Base-by-base conservation (phyloP, 768 basidiomycete genomes). In the Termitomyces sp. region DNA sequence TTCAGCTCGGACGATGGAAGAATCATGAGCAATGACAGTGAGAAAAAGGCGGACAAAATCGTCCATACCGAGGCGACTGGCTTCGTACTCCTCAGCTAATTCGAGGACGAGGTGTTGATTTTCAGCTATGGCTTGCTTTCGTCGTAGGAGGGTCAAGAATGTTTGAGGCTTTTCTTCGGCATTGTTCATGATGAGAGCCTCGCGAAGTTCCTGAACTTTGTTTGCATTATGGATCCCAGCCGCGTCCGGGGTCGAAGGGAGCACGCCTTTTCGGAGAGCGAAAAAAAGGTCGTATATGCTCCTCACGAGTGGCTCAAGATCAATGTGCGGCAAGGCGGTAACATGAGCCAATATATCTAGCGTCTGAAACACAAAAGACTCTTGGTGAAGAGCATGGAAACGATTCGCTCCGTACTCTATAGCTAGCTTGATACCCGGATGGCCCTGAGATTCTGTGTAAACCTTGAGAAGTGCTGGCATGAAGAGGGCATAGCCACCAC, bases 11-110 rank as follows among this genome's bases (percentile, higher is more conserved):
- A 80, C 67, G 44, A 84, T 84, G 5, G 78, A 74, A 15, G 85
- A 76, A 64, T 90, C 85, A 59, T 90, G 85, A 6, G 88, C 89
- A 51, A 92, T 88, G 55, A 92, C 85, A 1, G 89, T 91, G 29
- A 91, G 75, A 64, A 90, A 83, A 7, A 92, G 74, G 15, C 84
- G 80, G 27, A 89, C 81, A 23, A 90, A 74, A 62, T 91, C 76
- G 56, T 86, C 85, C 62, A 86, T 73, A 18, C 73, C 73, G 13
- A 92, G 75, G 3, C 75, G 70, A 55, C 74, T 75, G 18, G 76
- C 73, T 64, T 85, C 84, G 56, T 84, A 84, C 66, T 85, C 78
- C 29, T 85, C 82, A 3, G 82, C 82, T 46, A 84, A 69, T 25
- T 76, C 71, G 38, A 80, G 66, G 3, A 76, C 71, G 40, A 78